Conservation (phyloP, 2,329 filamentous ascomycete genomes). For the Mycocentrospora acerina region DNA sequence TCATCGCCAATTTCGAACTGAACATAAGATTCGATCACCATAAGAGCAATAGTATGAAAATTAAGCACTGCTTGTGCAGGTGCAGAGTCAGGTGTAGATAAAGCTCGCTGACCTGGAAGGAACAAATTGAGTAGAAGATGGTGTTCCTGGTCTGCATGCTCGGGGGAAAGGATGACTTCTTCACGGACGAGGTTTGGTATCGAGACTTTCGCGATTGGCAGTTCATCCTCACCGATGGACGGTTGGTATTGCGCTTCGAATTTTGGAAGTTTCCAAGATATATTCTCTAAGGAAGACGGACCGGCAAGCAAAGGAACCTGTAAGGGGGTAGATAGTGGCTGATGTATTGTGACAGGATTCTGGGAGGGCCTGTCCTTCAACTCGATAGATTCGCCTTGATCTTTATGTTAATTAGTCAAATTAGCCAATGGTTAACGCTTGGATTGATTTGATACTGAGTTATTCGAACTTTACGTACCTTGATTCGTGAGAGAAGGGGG, state of each 20-base stretch:
- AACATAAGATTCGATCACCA: constrained; percentile 32
- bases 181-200: constrained; percentile 41
- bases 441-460: no score
- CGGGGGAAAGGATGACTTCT: constrained; percentile 27
- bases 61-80: constrained; percentile 30
- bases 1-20: constrained; percentile 30
- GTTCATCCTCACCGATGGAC: constrained; percentile 7
- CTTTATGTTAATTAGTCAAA: background rate
- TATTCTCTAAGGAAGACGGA: background rate
- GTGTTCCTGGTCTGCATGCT: constrained; percentile 26
- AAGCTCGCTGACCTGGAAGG: constrained; percentile 25
- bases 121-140: constrained; percentile 32
- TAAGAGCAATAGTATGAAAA: constrained; percentile 36
- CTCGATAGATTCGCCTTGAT: constrained; percentile 1
- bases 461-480: no score
- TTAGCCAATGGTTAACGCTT: no score
- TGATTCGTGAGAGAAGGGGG: constrained; percentile 4
- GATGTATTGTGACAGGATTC: background rate
- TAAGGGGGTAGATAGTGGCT: background rate
- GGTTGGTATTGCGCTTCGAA: constrained; percentile 18
- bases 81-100: constrained; percentile 16
- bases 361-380: background rate
- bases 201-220: constrained; percentile 34
- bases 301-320: background rate
- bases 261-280: constrained; percentile 19